These are phyloP conservation scores for Leccinum uliginosum DNA, from an alignment of 768 basidiomycete species.

Conservation along the genomic window DNA sequence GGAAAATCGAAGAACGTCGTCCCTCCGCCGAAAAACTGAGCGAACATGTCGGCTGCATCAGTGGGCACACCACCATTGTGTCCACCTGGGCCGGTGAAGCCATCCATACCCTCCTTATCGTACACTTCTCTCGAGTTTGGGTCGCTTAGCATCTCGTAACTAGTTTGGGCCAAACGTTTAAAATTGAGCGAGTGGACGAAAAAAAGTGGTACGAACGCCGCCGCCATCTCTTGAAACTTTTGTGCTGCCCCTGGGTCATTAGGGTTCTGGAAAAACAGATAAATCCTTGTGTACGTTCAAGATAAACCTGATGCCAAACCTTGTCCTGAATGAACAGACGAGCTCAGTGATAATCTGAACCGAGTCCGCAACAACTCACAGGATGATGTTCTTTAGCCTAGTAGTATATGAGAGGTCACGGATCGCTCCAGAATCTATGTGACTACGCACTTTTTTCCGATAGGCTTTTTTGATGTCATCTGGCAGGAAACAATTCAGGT, in stretches of 20 bases:
- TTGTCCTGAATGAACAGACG: conserved; percentile 53
- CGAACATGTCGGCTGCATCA: conserved; percentile 66
- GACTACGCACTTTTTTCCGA: conserved; percentile 70
- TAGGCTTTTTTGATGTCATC: conserved; percentile 94
- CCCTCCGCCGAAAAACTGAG: conserved; percentile 62
- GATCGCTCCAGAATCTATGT: not conserved
- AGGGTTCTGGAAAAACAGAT: conserved; percentile 55
- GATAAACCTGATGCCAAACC: conserved; percentile 33
- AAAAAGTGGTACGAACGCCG: conserved; percentile 57
- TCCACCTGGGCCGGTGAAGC: conserved; percentile 48
- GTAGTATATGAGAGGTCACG: conserved; percentile 29
- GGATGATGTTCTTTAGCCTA: conserved; percentile 89
- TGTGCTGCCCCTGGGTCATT: conserved; percentile 80
- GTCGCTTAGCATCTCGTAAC: conserved; percentile 82
- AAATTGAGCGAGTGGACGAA: not conserved
- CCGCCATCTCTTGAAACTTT: conserved; percentile 85
- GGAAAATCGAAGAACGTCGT: conserved; percentile 66
- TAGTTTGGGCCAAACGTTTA: conserved; percentile 27
- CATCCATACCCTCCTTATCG: conserved; percentile 70
- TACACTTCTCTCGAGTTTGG: conserved; percentile 64
- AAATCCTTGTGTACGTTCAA: not conserved
- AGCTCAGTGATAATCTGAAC: not conserved
- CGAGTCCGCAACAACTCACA: conserved; percentile 39
- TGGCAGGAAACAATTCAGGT: conserved; percentile 10
- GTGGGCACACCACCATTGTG: conserved; percentile 40